Base-by-base conservation (phyloP, 2,329 filamentous ascomycete genomes). In the Remersonia thermophila region DNA sequence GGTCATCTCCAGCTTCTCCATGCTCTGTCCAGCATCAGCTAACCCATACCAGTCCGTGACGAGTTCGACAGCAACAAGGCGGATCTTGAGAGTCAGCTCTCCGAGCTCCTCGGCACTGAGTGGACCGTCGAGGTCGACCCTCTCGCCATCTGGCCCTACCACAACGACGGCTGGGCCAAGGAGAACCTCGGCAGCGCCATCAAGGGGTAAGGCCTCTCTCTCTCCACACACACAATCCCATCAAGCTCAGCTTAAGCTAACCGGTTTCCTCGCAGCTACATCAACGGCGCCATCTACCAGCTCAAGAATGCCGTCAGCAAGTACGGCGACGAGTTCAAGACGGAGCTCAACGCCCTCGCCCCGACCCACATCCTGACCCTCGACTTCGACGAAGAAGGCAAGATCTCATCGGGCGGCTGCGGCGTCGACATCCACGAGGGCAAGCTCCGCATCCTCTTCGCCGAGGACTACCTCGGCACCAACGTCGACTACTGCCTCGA, bases 41-140 rank as follows among this genome's bases (percentile, higher is more conserved):
- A 14, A 33, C 14, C 8, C 2, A 28, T 30, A 18, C 16, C 11
- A 72, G 67, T 72, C 42, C 66, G 69, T 5, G 70, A 73, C 46
- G 57, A 62, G 12, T 73, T 60, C 59, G 66, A 71, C 13, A 57
- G 49, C 37, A 67, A 63, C 37, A 69, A 65, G 46, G 50, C 42
- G 0, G 61, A 58, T 2, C 43, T 62, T 11, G 66, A 69, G 49
- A 50, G 58, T 35, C 49, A 61, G 36, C 46, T 73, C 28, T 65
- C 64, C 0, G 55, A 58, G 0, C 30, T 61, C 29, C 58, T 73
- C 3, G 66, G 64, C n/a, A 52, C 55, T 26, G 27, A 57, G 7
- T 74, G 69, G 69, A 69, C 61, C 5, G 54, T 71, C 23, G 61
- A 69, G 7, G 56, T 67, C 46, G 59, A 66, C 43, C 61, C 65